phyloP scores from a whole-genome alignment of 2,329 filamentous ascomycete genomes.

The Aaosphaeria arxii region DNA sequence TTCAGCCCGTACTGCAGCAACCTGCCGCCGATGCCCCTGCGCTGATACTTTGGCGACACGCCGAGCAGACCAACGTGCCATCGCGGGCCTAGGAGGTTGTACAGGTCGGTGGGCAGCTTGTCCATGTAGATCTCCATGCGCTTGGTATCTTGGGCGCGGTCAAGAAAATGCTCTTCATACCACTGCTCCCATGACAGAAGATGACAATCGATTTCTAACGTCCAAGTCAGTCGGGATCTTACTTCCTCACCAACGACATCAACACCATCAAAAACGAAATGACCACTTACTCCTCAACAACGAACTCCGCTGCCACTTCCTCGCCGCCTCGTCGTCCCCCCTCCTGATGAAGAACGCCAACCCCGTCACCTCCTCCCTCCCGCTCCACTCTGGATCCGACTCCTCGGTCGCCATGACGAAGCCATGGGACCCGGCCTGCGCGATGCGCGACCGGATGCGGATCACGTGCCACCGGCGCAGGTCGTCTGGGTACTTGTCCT shows the following conservation, averaged over 20 bases:
- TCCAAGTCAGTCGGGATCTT: not conserved
- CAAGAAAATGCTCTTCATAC: conserved; percentile 12
- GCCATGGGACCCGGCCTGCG: conserved; percentile 9
- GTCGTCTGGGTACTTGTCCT: conserved; percentile 15
- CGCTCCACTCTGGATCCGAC: conserved; percentile 11
- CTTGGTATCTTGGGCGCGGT: conserved; percentile 8
- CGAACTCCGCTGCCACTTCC: conserved; percentile 12
- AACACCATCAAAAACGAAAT: not conserved
- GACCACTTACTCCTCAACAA: conserved; percentile 11
- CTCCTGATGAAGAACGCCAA: conserved; percentile 12
- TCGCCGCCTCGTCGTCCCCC: conserved; percentile 8
- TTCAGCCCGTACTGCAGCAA: conserved; percentile 11
- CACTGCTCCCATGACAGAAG: conserved; percentile 15
- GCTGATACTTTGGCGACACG: conserved; percentile 13
- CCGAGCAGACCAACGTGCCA: conserved; percentile 17
- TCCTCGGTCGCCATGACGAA: conserved; percentile 15
- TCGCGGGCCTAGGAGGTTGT: conserved; percentile 5
- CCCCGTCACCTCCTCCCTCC: conserved; percentile 10
- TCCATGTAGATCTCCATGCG: conserved; percentile 1
- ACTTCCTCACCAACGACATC: not conserved
- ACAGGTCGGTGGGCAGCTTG: conserved; percentile 1
- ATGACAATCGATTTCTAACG: conserved; percentile 15
- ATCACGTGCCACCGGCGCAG: conserved; percentile 9
- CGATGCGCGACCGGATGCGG: conserved; percentile 12
- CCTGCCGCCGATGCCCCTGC: conserved; percentile 14